Base-by-base conservation (phyloP, 2,329 filamentous ascomycete species). In the Aspergillus sp. region DNA sequence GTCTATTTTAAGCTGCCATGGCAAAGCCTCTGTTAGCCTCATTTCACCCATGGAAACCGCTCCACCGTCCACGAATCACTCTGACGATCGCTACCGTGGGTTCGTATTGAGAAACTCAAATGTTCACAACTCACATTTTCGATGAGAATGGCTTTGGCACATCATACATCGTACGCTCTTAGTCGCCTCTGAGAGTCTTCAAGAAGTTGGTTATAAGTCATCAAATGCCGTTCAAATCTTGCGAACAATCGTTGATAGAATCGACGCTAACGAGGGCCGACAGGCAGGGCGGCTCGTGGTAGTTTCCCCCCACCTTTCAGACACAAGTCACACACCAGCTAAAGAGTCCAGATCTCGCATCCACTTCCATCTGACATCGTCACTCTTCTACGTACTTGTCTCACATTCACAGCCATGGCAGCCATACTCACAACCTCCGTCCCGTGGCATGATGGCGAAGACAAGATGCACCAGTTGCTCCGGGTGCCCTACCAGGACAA, bases 361-460 rank as follows among this genome's bases (percentile, higher is more conserved):
- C 34, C 11, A 41, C 34, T 41, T 41, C 34, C 34, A 41, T 41
- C 34, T 41, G 34, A 41, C 13, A 41, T 41, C 13, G 34, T 41
- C 30, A 22, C 11, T 53, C 51, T 53, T 48, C 5, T 17, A 48
- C 46, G n/a, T 48, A 13, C 25, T 22, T 6, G 30, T 23, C 53
- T 48, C 47, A 62, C 34, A 41, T 41, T 41, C 15, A 15, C 9
- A 41, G 34, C n/a, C 17, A 73, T 73, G 71, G 19, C 68, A 3
- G 63, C 69, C 48, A 60, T 72, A 15, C 59, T 73, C 30, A 62
- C 65, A 30, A 65, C 54, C 22, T 64, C 64, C 8, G 52, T 70
- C 13, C 64, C 68, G 46, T 92, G 85, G 81, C 88, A 91, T 74
- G 74, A 83, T 9, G 91, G 91, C 68, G 91, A 94, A 76, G 70